Evolutionary conservation across 2,329 filamentous ascomycete species (phyloP).

Genomic region (Aspergillus candidus): DNA sequence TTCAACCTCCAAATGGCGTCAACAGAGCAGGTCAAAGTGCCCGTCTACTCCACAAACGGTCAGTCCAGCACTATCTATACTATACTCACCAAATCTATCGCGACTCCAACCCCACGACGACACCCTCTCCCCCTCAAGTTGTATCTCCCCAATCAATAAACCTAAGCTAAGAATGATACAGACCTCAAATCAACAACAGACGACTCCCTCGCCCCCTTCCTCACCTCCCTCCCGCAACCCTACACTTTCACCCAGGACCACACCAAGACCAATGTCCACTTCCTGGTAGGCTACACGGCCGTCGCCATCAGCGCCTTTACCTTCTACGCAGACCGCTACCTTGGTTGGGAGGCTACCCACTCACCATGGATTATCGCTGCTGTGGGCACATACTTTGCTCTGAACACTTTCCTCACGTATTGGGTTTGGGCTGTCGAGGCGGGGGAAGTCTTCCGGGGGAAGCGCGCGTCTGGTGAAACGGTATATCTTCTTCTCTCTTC

Average conservation of each 20-base stretch:
- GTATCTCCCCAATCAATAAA: slow-evolving; percentile 1
- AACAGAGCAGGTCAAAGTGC: slow-evolving; percentile 33
- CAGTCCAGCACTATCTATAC: slow-evolving; percentile 15
- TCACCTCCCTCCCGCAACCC: slow-evolving; percentile 67
- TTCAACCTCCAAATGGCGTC: slow-evolving; percentile 18
- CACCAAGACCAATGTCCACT: slow-evolving; percentile 71
- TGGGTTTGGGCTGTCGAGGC: slow-evolving; percentile 85
- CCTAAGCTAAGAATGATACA: slow-evolving; percentile 32
- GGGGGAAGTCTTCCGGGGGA: slow-evolving; percentile 74
- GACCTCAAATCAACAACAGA: slow-evolving; percentile 96
- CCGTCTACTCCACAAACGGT: slow-evolving; percentile 43
- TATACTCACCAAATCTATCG: too few species aligned
- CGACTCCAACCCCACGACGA: slow-evolving; percentile 1
- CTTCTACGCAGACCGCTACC: slow-evolving; percentile 86
- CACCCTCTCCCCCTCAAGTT: not conserved
- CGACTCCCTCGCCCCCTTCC: slow-evolving; percentile 88
- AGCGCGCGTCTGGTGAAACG: slow-evolving; percentile 61
- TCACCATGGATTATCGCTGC: slow-evolving; percentile 67
- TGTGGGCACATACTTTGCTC: slow-evolving; percentile 68
- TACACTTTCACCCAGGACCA: slow-evolving; percentile 71
- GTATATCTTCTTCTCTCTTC: slow-evolving; percentile 24
- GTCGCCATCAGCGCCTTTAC: slow-evolving; percentile 74
- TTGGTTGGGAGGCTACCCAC: slow-evolving; percentile 84
- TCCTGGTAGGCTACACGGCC: slow-evolving; percentile 74
- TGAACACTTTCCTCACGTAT: slow-evolving; percentile 71